Evolutionary conservation across 2,329 filamentous ascomycete species (phyloP).

Genomic region (Aspergillus sp.): DNA sequence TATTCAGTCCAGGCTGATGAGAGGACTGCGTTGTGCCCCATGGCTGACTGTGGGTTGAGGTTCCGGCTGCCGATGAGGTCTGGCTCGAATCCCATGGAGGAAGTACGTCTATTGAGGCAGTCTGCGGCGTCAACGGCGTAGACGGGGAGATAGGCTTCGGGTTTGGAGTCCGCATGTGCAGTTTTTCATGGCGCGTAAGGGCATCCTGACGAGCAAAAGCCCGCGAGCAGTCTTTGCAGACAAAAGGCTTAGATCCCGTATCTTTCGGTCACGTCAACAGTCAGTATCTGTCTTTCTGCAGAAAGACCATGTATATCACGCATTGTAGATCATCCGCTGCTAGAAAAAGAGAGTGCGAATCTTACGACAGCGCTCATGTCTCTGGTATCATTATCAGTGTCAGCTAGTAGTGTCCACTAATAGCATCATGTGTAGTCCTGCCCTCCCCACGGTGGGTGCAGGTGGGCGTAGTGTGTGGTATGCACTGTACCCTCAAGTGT

Average conservation of each 20-base stretch:
- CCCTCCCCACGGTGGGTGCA: slow-evolving; percentile 9
- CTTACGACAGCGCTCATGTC: slow-evolving; percentile 39
- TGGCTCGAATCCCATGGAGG: slow-evolving; percentile 19
- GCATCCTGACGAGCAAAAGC: slow-evolving; percentile 39
- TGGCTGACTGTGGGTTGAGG: slow-evolving; percentile 14
- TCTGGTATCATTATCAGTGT: slow-evolving; percentile 16
- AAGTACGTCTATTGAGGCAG: slow-evolving; percentile 14
- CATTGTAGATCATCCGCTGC: background rate
- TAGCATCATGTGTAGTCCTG: background rate
- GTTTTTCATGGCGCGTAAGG: slow-evolving; percentile 37
- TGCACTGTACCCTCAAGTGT: slow-evolving; percentile 29
- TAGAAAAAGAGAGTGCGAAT: background rate
- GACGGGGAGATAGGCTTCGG: slow-evolving; percentile 12
- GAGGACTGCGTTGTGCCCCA: slow-evolving; percentile 18
- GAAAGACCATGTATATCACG: background rate
- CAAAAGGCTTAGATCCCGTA: slow-evolving; percentile 35
- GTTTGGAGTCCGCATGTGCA: slow-evolving; percentile 27
- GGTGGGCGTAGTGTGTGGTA: background rate
- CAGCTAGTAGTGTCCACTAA: slow-evolving; percentile 5
- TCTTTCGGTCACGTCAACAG: slow-evolving; percentile 18
- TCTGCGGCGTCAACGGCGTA: slow-evolving; percentile 7
- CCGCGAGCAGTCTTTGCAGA: slow-evolving; percentile 34
- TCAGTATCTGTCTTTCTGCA: slow-evolving; percentile 12
- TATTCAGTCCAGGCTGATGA: slow-evolving; percentile 15
- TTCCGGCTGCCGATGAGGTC: slow-evolving; percentile 12